Base-by-base conservation (phyloP, 116 monocot genomes). In the Trichopus zeylanicus region DNA sequence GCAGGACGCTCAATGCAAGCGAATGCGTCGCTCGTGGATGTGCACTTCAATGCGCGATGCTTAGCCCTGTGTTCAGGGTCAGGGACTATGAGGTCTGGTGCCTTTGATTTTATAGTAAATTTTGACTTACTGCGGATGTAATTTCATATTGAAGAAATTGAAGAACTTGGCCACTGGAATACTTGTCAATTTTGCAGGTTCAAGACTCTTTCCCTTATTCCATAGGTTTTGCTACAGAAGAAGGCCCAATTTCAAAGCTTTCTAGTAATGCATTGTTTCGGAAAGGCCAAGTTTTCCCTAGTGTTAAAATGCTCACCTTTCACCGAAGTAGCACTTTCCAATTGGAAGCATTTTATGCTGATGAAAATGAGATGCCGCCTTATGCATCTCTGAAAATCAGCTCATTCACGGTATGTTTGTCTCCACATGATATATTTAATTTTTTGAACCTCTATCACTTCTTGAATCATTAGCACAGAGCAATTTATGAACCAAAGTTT, bases 11-110 rank as follows among this genome's bases (percentile, higher is more conserved):
- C 49, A 98, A 98, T 78, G 81, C 87, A 0, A 98, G 98, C 22
- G 98, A 98, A 46, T 98, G 98, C 56, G 82, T 98, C 12, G 87
- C 98, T 0, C 70, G 75, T 37, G 98, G 98, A 0, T 98, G 97
- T 60, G 87, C 98, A 1, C 70, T 98, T 59, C 91, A 98, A 60
- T 81, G 81, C 32, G 84, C 87, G 5, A 87, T 91, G 91, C 84
- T 95, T 42, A 83, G 95, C 62, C 87, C 90, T n/a, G 71, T 63
- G 15, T 90, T 79, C 63, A 86, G 77, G 55, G 87, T 90, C 62
- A 86, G 76, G 23, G 84, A 95, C 15, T 95, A 84, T 60, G 81
- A 89, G 90, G 95, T 89, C 29, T 60, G 26, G 33, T 51, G 4
- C 30, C 56, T 42, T 34, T 30, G 20, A n/a, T 23, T 28, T 31